Evolutionary conservation across 192 early-diverging fungal species (phyloP).

Genomic region (Mortierella alpina): DNA sequence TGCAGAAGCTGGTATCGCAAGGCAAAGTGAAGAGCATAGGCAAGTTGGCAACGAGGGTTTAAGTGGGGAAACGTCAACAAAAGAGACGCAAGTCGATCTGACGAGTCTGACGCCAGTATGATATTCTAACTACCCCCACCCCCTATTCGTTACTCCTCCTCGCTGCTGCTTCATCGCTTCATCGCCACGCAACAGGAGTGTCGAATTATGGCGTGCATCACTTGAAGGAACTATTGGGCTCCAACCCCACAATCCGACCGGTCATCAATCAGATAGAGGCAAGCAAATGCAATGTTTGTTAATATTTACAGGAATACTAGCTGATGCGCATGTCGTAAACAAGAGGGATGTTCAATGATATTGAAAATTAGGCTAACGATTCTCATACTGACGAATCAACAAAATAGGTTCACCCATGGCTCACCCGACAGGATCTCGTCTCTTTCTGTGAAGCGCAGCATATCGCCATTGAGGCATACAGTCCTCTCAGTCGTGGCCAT

Average conservation of each 20-base stretch:
- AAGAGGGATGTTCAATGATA: no score
- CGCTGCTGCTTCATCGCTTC: no score
- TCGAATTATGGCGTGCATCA: constrained; percentile 67
- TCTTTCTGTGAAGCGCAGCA: constrained; percentile 57
- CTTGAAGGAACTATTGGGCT: constrained; percentile 59
- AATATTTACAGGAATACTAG: not conserved
- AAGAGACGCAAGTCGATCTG: not conserved
- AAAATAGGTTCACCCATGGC: constrained; percentile 62
- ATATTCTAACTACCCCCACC: no score
- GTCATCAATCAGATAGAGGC: constrained; percentile 70
- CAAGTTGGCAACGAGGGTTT: not conserved
- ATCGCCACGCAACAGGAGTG: constrained; percentile 34
- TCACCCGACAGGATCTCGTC: constrained; percentile 55
- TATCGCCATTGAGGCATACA: constrained; percentile 69
- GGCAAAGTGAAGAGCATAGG: constrained; percentile 68
- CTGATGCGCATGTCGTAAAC: no score
- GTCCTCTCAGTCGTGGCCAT: constrained; percentile 61
- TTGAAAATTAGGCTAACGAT: no score
- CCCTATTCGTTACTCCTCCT: no score
- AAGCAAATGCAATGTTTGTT: not conserved
- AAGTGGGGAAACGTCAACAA: not conserved
- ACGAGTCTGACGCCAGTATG: no score
- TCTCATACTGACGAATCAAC: no score
- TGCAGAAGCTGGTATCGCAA: constrained; percentile 58
- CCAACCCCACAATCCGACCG: constrained; percentile 55